These are phyloP conservation scores for Coniosporium apollinis DNA, from an alignment of 495 filamentous ascomycete species.

Conservation along the genomic window DNA sequence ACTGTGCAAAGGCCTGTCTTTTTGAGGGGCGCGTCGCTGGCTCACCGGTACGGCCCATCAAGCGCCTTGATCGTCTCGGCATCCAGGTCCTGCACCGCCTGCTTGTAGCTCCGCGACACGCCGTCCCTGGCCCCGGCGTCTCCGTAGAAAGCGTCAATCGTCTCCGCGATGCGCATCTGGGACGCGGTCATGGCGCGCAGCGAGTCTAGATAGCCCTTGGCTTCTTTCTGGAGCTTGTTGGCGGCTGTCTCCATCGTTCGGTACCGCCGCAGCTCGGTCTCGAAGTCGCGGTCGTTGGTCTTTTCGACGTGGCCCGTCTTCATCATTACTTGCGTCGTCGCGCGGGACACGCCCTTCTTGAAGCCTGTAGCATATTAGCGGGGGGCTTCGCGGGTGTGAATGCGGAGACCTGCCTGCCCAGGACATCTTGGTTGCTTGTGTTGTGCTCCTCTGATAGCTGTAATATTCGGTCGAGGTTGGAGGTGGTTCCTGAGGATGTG, in stretches of 20 bases:
- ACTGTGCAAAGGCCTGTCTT: no score
- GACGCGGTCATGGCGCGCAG: conserved; percentile 98
- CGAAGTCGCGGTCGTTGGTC: conserved; percentile 95
- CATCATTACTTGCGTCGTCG: conserved; percentile 99
- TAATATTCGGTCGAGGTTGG: no score
- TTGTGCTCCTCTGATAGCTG: background rate
- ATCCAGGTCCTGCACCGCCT: conserved; percentile 92
- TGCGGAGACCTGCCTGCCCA: conserved; percentile 38
- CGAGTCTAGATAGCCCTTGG: conserved; percentile 92
- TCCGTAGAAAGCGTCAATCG: conserved; percentile 97
- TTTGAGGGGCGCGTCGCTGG: background rate
- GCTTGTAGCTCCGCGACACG: conserved; percentile 90
- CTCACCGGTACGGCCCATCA: conserved; percentile 85
- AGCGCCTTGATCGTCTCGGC: conserved; percentile 96
- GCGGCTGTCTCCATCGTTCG: conserved; percentile 92
- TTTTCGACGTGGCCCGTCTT: conserved; percentile 97
- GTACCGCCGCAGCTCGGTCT: conserved; percentile 95
- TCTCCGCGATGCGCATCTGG: conserved; percentile 98
- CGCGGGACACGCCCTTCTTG: conserved; percentile 97
- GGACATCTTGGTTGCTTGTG: conserved; percentile 34
- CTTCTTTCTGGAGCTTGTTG: conserved; percentile 84
- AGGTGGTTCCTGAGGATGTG: no score
- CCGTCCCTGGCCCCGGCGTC: conserved; percentile 89
- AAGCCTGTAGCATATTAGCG: conserved; percentile 46
- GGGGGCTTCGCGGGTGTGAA: background rate